Evolutionary conservation across 805 yeast species (phyloP), one percentile per base, ranked within the genome.

Genomic region (Starmerella ratchasimensis): DNA sequence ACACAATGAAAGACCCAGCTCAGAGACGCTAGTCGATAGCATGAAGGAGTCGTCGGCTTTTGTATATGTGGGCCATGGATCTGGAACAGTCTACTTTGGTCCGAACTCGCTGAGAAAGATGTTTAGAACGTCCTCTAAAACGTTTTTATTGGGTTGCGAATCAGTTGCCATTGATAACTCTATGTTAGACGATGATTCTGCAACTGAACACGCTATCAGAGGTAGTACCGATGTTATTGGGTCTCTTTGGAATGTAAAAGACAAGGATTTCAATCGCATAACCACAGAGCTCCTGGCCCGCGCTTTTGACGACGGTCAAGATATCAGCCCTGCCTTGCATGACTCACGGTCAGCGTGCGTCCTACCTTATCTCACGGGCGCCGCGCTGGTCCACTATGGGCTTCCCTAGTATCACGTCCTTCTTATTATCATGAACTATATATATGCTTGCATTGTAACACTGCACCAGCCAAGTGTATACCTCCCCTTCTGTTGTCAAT

Each of bases 211-310:
- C 64, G 55, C 90, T 20, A 61, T 70, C 8, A 90, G 84, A 17
- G 93, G 94, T 0, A 71, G 82, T 33, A 90, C 94, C 0, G 67
- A 80, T 74, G 67, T 83, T 1, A 60, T 90, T 26, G 95, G 82
- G 0, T 83, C 82, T 50, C 58, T 90, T 39, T 90, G 98, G 98
- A 95, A 84, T 56, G 96, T 90, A 4, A 90, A 97, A 0, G 97
- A 90, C 57, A 84, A 80, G 47, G 99, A 90, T 55, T 81, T 83
- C 35, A 97, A 90, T 57, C 68, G 66, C 48, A 83, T 86, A 48
- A 77, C 82, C 18, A 42, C 67, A 8, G 61, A 69, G 2, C 54
- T 81, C 27, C 68, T 90, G 46, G 65, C 67, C 2, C 45, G 40
- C 4, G 41, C 45, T 7, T 55, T 47, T 17, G 57, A 50, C 19